These are phyloP conservation scores for Candida maesae DNA, from an alignment of 805 yeast species.

Conservation along the genomic window DNA sequence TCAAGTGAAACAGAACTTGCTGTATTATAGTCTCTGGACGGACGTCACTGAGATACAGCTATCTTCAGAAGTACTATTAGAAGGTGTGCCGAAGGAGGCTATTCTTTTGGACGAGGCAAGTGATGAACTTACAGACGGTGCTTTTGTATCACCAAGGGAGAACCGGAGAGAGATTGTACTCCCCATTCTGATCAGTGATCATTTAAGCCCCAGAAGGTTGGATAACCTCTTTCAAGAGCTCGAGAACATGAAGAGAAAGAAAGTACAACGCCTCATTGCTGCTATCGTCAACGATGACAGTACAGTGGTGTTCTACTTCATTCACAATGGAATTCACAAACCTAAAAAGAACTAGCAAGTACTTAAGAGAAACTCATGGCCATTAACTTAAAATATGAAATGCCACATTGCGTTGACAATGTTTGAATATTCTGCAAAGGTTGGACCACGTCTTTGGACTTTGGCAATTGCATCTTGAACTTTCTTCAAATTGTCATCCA, in stretches of 20 bases:
- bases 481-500: constrained; percentile 9
- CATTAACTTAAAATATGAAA: constrained; percentile 24
- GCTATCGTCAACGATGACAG: constrained; percentile 64
- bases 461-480: constrained; percentile 11
- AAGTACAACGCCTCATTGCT: constrained; percentile 45
- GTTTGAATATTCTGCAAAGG: constrained; percentile 24
- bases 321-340: constrained; percentile 61
- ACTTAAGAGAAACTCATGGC: too few species aligned
- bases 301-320: constrained; percentile 64
- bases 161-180: constrained; percentile 6
- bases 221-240: constrained; percentile 37
- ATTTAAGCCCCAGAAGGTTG: constrained; percentile 36
- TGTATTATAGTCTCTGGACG: constrained; percentile 24
- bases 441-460: constrained; percentile 18
- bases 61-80: constrained; percentile 6
- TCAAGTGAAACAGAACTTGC: constrained; percentile 23
- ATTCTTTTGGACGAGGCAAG: constrained; percentile 16
- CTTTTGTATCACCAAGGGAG: neutral
- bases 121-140: too few species aligned
- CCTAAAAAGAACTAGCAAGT: constrained; percentile 60
- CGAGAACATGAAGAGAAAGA: constrained; percentile 2
- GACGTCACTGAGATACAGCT: constrained; percentile 15
- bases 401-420: constrained; percentile 18
- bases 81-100: constrained; percentile 24
- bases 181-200: constrained; percentile 5